phyloP scores from a whole-genome alignment of 176 grass and related monocot genomes.

The Rhipidocladum racemiflorum region DNA sequence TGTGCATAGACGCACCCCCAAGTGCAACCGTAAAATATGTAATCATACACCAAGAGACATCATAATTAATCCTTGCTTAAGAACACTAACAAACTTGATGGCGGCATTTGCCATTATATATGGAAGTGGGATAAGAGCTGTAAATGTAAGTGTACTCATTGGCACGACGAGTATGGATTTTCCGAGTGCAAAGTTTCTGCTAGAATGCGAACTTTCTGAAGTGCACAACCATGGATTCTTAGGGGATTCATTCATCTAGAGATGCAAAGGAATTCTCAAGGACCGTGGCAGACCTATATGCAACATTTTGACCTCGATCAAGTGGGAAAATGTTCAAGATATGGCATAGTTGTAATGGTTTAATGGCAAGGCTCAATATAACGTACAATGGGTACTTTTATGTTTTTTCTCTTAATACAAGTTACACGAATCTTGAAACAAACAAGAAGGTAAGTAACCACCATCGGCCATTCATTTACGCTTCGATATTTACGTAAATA shows the following conservation, averaged over 20 bases:
- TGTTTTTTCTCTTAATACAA: too few species aligned
- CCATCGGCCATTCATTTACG: too few species aligned
- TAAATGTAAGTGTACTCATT: background rate
- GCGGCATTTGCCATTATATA: background rate
- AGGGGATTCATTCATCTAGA: background rate
- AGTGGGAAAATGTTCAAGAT: background rate
- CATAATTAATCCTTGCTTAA: constrained; percentile 31
- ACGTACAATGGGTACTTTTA: too few species aligned
- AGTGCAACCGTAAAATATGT: background rate
- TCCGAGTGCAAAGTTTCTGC: background rate
- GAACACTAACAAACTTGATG: constrained; percentile 32
- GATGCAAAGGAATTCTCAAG: background rate
- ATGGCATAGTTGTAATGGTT: background rate
- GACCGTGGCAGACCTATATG: background rate
- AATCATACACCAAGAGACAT: background rate
- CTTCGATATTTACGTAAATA: too few species aligned
- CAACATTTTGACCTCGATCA: background rate
- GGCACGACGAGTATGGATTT: background rate
- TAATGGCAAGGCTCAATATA: too few species aligned
- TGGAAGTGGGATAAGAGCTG: background rate
- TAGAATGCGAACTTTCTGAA: background rate
- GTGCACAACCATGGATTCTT: too few species aligned
- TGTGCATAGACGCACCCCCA: background rate
- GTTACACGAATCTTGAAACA: too few species aligned
- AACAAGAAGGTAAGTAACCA: too few species aligned